These are phyloP conservation scores for Dactylellina cionopaga DNA, from an alignment of 2,329 filamentous ascomycete species.

Conservation along the genomic window DNA sequence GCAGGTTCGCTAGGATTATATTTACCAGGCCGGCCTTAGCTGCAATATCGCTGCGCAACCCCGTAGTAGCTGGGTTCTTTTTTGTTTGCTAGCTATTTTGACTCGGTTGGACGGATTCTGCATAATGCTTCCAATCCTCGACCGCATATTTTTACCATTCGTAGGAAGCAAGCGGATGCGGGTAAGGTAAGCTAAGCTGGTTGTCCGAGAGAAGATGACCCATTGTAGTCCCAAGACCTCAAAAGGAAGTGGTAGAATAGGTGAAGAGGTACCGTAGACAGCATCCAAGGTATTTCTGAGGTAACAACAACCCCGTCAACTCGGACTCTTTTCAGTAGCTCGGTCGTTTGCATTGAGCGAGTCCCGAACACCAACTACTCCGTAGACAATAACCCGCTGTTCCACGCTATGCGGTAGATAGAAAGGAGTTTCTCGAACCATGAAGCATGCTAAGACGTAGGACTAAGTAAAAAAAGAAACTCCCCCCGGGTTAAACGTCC, in stretches of 20 bases:
- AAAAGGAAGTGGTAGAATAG: too few species aligned
- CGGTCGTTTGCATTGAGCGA: slow-evolving; percentile 11
- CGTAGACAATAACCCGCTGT: slow-evolving; percentile 29
- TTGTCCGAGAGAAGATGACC: slow-evolving; percentile 14
- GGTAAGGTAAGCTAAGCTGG: slow-evolving; percentile 49
- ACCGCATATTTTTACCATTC: slow-evolving; percentile 49
- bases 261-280: slow-evolving; percentile 32
- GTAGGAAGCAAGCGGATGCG: slow-evolving; percentile 52
- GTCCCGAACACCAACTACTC: slow-evolving; percentile 30
- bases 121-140: slow-evolving; percentile 27
- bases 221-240: too few species aligned
- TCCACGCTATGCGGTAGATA: slow-evolving; percentile 42
- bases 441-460: neutral
- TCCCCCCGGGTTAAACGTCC: neutral
- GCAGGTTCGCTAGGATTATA: slow-evolving; percentile 31
- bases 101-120: slow-evolving; percentile 44
- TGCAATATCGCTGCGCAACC: too few species aligned
- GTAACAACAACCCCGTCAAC: slow-evolving; percentile 9
- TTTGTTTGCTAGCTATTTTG: slow-evolving; percentile 12
- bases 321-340: slow-evolving; percentile 9
- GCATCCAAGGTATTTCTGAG: slow-evolving; percentile 12
- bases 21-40: slow-evolving; percentile 24
- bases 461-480: neutral
- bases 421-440: slow-evolving; percentile 42
- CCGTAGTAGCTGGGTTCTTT: slow-evolving; percentile 23